Evolutionary conservation across 805 yeast species (phyloP), one percentile per base, ranked within the genome.

Genomic region (Torulaspora quercuum): DNA sequence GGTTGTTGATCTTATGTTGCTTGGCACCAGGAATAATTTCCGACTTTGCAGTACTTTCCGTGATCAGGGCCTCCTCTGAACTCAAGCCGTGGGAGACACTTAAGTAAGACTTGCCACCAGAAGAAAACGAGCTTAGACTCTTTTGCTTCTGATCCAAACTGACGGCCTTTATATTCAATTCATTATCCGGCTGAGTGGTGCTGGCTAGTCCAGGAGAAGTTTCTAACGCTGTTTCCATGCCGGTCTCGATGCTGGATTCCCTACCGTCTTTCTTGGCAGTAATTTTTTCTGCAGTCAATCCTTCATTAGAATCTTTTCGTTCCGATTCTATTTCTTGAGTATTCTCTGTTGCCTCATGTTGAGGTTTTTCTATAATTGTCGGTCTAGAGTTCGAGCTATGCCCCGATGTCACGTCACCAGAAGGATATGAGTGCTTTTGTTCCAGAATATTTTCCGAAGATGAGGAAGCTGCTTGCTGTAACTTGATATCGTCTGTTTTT

Each of bases 1-100:
- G 65, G 38, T 60, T 60, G 35, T 49, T 57, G 5, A 59, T 50
- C 40, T 57, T 55, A 43, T 60, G 60, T 32, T 56, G 61, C 40
- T 48, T 58, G 7, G 45, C 34, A 11, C 41, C 41, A 3, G 35
- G 22, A 6, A 35, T 23, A 16, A 14, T 26, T 14, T 40, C 45
- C 3, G 42, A 23, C 11, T 33, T 41, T 3, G 28, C 30, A 20
- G 39, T 24, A 7, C 27, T 34, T 15, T 44, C 48, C 14, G 28
- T 34, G 4, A 21, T 13, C 25, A 30, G 23, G 6, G 32, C 28
- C n/a, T 42, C 44, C 6, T 43, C 42, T n/a, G 44, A 35, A 10
- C 33, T 34, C 26, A 33, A 11, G 5, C 31, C 35, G 7, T 35
- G 45, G 13, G 25, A 11, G 11, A 22, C 39, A 14, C 47, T 44